Conservation (phyloP, 2,329 filamentous ascomycete species). For the Cladophialophora psammophila region DNA sequence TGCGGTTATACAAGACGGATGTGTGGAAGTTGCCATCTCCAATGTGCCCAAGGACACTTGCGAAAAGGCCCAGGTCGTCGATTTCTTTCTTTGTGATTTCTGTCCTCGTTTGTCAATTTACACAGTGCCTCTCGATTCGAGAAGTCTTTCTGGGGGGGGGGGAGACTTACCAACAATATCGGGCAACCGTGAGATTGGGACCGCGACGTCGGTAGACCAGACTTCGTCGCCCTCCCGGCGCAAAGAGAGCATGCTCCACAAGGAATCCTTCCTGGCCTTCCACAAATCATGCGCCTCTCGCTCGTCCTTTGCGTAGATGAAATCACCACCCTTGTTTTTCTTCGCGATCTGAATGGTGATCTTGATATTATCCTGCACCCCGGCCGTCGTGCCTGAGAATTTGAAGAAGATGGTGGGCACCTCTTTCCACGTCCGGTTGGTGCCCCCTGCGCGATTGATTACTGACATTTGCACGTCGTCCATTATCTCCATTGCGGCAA, state of each 20-base stretch:
- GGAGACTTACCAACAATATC: conserved; percentile 68
- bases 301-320: conserved; percentile 76
- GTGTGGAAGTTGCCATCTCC: conserved; percentile 96
- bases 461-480: conserved; percentile 88
- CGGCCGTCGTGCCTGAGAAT: conserved; percentile 69
- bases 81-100: conserved; percentile 89
- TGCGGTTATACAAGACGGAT: conserved; percentile 84
- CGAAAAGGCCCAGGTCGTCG: conserved; percentile 84
- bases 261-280: conserved; percentile 82
- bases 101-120: conserved; percentile 45
- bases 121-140: background rate
- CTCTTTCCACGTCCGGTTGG: conserved; percentile 72
- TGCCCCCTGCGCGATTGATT: conserved; percentile 73
- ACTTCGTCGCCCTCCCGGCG: conserved; percentile 68
- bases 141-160: background rate
- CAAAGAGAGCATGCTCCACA: conserved; percentile 80
- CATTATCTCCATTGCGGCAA: conserved; percentile 85
- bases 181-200: conserved; percentile 72
- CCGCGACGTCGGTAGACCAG: conserved; percentile 87
- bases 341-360: conserved; percentile 71
- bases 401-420: conserved; percentile 84
- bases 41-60: conserved; percentile 86
- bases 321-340: conserved; percentile 67
- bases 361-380: conserved; percentile 79
- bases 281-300: conserved; percentile 79